A percentile compares a stretch with the other conserved stretches of the same genome.
Evolutionary conservation across 129 eudicot genomes (phyloP).

Genomic region (Flaveria ramosissima): DNA sequence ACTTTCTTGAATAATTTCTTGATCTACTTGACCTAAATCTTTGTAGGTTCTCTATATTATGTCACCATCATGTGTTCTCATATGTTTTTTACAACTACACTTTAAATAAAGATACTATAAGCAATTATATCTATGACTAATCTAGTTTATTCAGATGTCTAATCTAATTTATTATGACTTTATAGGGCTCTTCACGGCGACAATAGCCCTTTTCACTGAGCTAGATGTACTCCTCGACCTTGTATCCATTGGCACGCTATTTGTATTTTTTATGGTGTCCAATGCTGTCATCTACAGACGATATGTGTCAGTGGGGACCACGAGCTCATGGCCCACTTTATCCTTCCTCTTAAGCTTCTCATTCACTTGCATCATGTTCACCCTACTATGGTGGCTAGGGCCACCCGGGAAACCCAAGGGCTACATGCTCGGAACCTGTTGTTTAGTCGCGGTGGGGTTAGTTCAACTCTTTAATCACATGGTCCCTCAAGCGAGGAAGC

Average conservation of each 20-base stretch:
- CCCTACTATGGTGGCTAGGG: conserved; percentile 72
- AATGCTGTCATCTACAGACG: conserved; percentile 89
- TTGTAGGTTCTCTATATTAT: conserved; percentile 5
- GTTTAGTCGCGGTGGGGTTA: conserved; percentile 44
- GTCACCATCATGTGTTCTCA: neutral
- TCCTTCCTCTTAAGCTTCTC: conserved; percentile 73
- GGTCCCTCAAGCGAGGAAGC: conserved; percentile 85
- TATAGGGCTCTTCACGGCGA: conserved; percentile 83
- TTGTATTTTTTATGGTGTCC: conserved; percentile 95
- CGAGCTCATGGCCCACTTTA: conserved; percentile 84
- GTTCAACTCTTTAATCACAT: conserved; percentile 59
- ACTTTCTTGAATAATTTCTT: conserved; percentile 29
- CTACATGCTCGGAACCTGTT: conserved; percentile 67
- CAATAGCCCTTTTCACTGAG: conserved; percentile 80
- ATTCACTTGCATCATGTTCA: conserved; percentile 60
- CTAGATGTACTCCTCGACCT: conserved; percentile 78
- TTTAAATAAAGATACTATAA: neutral
- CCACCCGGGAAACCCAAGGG: conserved; percentile 82
- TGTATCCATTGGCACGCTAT: conserved; percentile 86
- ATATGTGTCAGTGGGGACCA: conserved; percentile 59
- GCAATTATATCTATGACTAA: too few relatives aligned
- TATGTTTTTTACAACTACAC: neutral
- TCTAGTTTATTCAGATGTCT: too few relatives aligned
- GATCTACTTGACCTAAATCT: conserved; percentile 22
- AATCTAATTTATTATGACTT: conserved; percentile 5